Evolutionary conservation across 129 eudicot species (phyloP), one percentile per base, ranked within the genome.

Genomic region (Artemisia tridentata): DNA sequence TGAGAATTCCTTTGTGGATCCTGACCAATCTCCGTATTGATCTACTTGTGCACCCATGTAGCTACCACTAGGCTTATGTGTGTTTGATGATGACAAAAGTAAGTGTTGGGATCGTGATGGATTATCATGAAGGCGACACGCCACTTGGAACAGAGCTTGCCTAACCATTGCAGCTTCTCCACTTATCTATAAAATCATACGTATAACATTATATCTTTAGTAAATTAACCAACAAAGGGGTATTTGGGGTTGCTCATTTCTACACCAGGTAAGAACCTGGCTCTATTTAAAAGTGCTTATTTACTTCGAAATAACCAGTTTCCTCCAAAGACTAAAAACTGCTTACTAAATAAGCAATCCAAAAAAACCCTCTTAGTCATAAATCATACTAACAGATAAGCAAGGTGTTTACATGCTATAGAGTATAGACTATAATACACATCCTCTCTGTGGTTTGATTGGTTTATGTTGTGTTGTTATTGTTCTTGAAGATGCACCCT

Each of bases 71-170:
- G 91, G 81, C 56, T 82, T 79, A 71, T 86, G 79, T 57, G 72
- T 80, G 80, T 83, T 86, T 60, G 90, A 74, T 8, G 91, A 76
- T 72, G 88, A 86, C 81, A 90, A 48, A 17, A 91, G 87, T 7
- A 76, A 63, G 65, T 86, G 96, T 58, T 91, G 97, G 27, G 97
- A 78, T 47, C 93, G 76, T 15, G 97, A 91, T 18, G 97, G 97
- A 66, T 91, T 91, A 59, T 86, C 90, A 72, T 91, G 97, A 60
- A 91, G 91, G 25, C 93, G 90, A 68, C 78, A 53, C 16, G 97
- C 85, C 49, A 91, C 76, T 61, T 88, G 88, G 79, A 75, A 86
- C 19, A 91, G 79, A 31, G 96, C 97, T 51, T 91, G 80, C 75
- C 80, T 88, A 69, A 86, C 96, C 41, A 69, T 80, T 27, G 75